Percentiles rank a stretch among this genome's conserved stretches.
These are phyloP conservation scores for Vanrija sp. DNA, from an alignment of 1,284 basidiomycete species.

Conservation along the genomic window DNA sequence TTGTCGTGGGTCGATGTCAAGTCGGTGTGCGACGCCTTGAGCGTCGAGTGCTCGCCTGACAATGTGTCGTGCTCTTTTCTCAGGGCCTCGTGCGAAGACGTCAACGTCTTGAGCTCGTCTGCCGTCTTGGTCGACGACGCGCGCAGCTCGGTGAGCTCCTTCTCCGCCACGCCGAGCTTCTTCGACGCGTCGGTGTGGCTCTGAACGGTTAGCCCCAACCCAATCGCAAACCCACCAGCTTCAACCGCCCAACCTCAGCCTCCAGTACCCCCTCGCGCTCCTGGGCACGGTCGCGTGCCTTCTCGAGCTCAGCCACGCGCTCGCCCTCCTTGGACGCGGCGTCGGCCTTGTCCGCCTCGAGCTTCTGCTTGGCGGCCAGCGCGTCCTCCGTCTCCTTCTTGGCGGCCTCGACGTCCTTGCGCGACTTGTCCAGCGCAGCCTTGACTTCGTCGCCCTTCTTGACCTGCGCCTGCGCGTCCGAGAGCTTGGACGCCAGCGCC, in stretches of 20 bases:
- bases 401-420: slow-evolving; percentile 6
- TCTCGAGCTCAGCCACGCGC: slow-evolving; percentile 32
- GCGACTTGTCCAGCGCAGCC: slow-evolving; percentile 10
- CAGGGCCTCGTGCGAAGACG: slow-evolving; percentile 16
- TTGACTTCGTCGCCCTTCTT: slow-evolving; percentile 15
- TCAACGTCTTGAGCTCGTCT: slow-evolving; percentile 17
- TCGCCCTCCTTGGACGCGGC: slow-evolving; percentile 10
- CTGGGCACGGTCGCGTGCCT: slow-evolving; percentile 38
- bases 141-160: neutral
- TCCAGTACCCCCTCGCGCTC: slow-evolving; percentile 45
- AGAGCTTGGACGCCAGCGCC: neutral
- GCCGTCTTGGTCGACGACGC: slow-evolving; percentile 1
- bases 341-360: slow-evolving; percentile 11
- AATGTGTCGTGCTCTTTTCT: slow-evolving; percentile 12
- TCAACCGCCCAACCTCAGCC: slow-evolving; percentile 40
- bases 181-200: slow-evolving; percentile 22
- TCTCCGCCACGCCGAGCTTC: slow-evolving; percentile 3
- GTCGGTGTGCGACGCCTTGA: slow-evolving; percentile 14
- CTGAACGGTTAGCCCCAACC: slow-evolving; percentile 10
- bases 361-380: slow-evolving; percentile 5
- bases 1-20: slow-evolving; percentile 16
- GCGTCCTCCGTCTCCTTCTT: slow-evolving; percentile 4
- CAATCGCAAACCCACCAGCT: slow-evolving; percentile 33
- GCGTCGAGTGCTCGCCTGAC: slow-evolving; percentile 16
- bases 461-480: slow-evolving; percentile 9